These are phyloP conservation scores for Lachancea mirantina DNA, from an alignment of 805 yeast genomes.

Conservation along the genomic window DNA sequence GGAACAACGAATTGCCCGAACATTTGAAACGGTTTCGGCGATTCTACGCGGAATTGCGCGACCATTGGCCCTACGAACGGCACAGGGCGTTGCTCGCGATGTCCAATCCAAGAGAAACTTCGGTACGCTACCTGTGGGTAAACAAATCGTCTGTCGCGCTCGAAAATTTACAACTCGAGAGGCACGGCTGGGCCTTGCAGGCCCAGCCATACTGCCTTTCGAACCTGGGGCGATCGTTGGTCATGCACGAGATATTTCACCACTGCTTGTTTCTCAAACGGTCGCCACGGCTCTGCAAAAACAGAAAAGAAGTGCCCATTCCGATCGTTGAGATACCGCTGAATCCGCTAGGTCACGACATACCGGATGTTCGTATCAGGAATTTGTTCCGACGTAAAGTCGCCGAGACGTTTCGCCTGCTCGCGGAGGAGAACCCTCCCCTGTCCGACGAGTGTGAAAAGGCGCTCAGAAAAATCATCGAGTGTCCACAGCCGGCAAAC, in stretches of 20 bases:
- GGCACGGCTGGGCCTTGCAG: constrained; percentile 11
- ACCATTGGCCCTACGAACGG: constrained; percentile 20
- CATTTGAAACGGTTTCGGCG: constrained; percentile 12
- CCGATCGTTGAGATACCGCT: constrained; percentile 23
- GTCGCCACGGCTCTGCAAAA: constrained; percentile 14
- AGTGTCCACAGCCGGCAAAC: constrained; percentile 1
- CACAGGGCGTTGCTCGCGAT: constrained; percentile 13
- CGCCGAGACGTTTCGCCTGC: constrained; percentile 14
- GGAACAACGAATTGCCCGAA: constrained; percentile 12
- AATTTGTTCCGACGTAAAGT: constrained; percentile 16
- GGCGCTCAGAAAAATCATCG: constrained; percentile 13
- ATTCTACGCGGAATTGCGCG: constrained; percentile 12
- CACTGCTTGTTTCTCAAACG: constrained; percentile 18
- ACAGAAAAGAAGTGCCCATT: constrained; percentile 12
- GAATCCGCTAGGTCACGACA: constrained; percentile 19
- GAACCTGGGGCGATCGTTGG: constrained; percentile 6
- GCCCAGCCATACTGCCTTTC: constrained; percentile 6
- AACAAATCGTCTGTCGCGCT: constrained; percentile 9
- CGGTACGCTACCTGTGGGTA: constrained; percentile 15
- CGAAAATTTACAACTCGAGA: constrained; percentile 9
- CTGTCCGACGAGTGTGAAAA: constrained; percentile 10
- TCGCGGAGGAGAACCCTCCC: constrained; percentile 17
- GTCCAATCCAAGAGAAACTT: constrained; percentile 12
- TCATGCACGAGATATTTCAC: constrained; percentile 13
- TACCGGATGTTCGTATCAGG: constrained; percentile 14